Evolutionary conservation across 805 yeast genomes (phyloP).

Genomic region (Schwanniomyces yamadae): DNA sequence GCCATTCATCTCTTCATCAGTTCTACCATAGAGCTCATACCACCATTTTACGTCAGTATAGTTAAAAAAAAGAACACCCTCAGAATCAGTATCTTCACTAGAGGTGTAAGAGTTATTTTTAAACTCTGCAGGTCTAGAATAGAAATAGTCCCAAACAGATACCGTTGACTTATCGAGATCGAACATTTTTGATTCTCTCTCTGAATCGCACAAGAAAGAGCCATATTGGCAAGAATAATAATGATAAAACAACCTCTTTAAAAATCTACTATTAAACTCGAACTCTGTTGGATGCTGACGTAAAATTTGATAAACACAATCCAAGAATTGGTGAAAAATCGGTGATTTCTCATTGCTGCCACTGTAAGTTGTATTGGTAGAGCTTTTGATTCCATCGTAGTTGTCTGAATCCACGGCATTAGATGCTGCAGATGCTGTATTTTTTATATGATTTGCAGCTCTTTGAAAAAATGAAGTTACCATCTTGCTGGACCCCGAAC

Average conservation of each 20-base stretch:
- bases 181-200: constrained; percentile 51
- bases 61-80: constrained; percentile 57
- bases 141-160: constrained; percentile 92
- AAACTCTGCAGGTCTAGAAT: constrained; percentile 71
- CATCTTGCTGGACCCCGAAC: constrained; percentile 21
- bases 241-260: constrained; percentile 83
- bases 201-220: constrained; percentile 76
- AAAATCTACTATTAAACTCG: constrained; percentile 85
- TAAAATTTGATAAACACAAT: constrained; percentile 77
- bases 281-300: constrained; percentile 70
- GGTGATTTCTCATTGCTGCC: constrained; percentile 62
- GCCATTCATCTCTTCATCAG: constrained; percentile 55
- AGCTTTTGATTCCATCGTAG: constrained; percentile 25
- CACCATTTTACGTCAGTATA: constrained; percentile 75
- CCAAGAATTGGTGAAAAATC: constrained; percentile 90
- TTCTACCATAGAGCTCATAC: constrained; percentile 79
- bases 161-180: constrained; percentile 52
- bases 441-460: constrained; percentile 42
- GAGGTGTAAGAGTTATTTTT: constrained; percentile 46
- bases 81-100: constrained; percentile 14
- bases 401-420: constrained; percentile 14
- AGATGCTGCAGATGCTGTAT: constrained; percentile 30
- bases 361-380: constrained; percentile 31
- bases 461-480: constrained; percentile 39
- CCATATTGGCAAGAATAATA: constrained; percentile 94